Evolutionary conservation across 768 basidiomycete genomes (phyloP).

Genomic region (Mycena vulgaris): DNA sequence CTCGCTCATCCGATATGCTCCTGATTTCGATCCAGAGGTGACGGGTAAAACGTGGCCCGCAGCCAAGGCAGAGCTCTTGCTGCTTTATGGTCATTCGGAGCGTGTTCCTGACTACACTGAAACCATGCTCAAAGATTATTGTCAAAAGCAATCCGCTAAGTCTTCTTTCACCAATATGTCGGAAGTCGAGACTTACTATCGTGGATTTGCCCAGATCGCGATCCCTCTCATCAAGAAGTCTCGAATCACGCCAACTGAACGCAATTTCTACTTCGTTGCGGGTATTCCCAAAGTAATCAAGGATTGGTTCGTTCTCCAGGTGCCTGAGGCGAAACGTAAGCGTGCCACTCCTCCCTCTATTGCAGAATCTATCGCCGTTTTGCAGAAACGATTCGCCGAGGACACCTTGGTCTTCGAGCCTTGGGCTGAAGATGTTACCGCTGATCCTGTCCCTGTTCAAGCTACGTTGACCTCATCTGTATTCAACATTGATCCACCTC

Average conservation of each 20-base stretch:
- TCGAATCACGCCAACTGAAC: background rate
- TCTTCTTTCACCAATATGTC: background rate
- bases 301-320: constrained; percentile 26
- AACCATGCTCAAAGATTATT: background rate
- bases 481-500: background rate
- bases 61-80: background rate
- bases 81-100: constrained; percentile 1
- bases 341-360: constrained; percentile 11
- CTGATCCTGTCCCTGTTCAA: background rate
- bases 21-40: constrained; percentile 10
- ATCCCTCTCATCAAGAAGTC: constrained; percentile 11
- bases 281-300: constrained; percentile 14
- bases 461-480: no score
- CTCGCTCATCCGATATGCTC: background rate
- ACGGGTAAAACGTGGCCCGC: background rate
- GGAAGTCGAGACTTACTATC: constrained; percentile 1
- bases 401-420: constrained; percentile 13
- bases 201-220: background rate
- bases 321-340: background rate
- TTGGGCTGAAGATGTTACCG: constrained; percentile 13
- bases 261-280: constrained; percentile 20
- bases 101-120: constrained; percentile 11
- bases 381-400: constrained; percentile 5
- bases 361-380: background rate
- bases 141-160: constrained; percentile 5